phyloP scores from a whole-genome alignment of 345 rosid species.

The Hypericum androsaemum region DNA sequence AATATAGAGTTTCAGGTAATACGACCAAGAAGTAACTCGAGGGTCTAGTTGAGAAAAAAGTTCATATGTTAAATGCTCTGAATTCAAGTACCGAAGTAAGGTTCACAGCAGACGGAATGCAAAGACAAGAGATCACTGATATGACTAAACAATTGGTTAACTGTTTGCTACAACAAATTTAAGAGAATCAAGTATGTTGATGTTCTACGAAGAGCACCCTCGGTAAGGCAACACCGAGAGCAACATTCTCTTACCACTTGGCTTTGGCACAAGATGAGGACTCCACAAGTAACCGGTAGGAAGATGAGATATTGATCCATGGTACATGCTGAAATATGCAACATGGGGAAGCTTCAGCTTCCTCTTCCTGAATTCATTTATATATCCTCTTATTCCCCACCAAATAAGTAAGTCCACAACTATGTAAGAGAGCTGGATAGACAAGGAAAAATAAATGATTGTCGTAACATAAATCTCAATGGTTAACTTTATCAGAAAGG shows the following conservation, averaged over 20 bases:
- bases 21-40: no score
- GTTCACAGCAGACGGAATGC: no score
- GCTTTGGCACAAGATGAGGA: conserved; percentile 93
- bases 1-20: no score
- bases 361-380: conserved; percentile 84
- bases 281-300: conserved; percentile 99
- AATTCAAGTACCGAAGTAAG: no score
- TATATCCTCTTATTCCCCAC: conserved; percentile 93
- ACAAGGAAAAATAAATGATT: conserved; percentile 10
- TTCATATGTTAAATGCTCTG: no score
- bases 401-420: conserved; percentile 90
- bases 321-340: conserved; percentile 89
- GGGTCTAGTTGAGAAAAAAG: no score
- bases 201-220: no score
- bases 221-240: no score
- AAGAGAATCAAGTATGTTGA: no score
- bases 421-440: conserved; percentile 71
- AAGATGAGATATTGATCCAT: conserved; percentile 89
- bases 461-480: neutral
- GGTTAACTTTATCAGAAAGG: neutral
- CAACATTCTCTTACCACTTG: conserved; percentile 48
- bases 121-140: no score
- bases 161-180: no score
- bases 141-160: no score
- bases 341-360: conserved; percentile 79